These are phyloP conservation scores for Pisolithus marmoratus DNA, from an alignment of 768 basidiomycete species.

Conservation along the genomic window DNA sequence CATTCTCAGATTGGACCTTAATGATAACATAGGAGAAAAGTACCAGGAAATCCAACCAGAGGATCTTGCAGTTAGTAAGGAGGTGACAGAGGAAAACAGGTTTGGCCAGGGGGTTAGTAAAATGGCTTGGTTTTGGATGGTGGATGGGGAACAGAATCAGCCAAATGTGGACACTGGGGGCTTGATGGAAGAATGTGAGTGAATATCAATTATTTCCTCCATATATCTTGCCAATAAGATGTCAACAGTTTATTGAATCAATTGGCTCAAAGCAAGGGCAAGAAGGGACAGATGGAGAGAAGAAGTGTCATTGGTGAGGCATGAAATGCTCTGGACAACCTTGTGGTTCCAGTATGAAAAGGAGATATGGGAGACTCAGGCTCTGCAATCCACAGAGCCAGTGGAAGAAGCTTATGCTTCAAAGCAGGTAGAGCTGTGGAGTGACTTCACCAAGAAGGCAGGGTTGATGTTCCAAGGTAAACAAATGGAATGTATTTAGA, in stretches of 20 bases:
- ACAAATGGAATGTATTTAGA: too few relatives aligned
- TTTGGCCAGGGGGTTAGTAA: background rate
- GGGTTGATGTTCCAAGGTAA: too few relatives aligned
- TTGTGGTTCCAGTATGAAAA: conserved; percentile 3
- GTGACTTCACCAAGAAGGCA: too few relatives aligned
- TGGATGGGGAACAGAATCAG: too few relatives aligned
- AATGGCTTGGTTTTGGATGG: background rate
- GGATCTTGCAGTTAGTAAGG: background rate
- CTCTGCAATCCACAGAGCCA: too few relatives aligned
- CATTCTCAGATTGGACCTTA: background rate
- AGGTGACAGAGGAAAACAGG: background rate
- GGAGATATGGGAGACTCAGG: too few relatives aligned
- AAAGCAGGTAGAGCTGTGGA: too few relatives aligned
- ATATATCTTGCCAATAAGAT: background rate
- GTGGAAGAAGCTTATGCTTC: too few relatives aligned
- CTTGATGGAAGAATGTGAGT: background rate
- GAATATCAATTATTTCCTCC: background rate
- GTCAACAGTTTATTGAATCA: conserved; percentile 4
- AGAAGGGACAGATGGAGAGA: conserved; percentile 13
- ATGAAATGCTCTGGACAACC: conserved; percentile 16
- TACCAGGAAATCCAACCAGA: background rate
- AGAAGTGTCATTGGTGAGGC: conserved; percentile 8
- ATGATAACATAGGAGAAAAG: background rate
- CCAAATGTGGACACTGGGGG: background rate
- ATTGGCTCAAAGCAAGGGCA: conserved; percentile 12